Conservation (phyloP, 768 basidiomycete genomes). For the Russula earlei region DNA sequence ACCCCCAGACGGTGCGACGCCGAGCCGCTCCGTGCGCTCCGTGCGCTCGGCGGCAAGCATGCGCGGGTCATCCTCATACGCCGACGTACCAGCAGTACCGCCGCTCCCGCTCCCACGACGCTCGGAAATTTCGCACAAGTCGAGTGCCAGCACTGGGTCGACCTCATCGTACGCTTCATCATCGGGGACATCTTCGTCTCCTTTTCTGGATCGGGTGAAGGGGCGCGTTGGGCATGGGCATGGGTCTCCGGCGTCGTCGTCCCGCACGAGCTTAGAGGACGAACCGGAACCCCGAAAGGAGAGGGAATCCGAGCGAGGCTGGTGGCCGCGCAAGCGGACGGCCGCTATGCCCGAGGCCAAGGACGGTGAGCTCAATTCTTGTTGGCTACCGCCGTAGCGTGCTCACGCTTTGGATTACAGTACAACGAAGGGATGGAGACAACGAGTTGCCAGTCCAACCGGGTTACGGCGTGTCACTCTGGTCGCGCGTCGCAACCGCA, state of each 20-base stretch:
- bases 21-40: slow-evolving; percentile 4
- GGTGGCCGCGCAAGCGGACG: slow-evolving; percentile 3
- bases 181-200: slow-evolving; percentile 20
- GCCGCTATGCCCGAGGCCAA: neutral
- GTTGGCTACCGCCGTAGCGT: slow-evolving; percentile 3
- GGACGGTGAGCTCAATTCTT: neutral
- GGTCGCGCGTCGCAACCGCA: slow-evolving; percentile 47
- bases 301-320: neutral
- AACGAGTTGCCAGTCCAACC: slow-evolving; percentile 1
- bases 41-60: slow-evolving; percentile 21
- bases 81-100: slow-evolving; percentile 11
- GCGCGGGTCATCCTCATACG: neutral
- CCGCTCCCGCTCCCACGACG: slow-evolving; percentile 16
- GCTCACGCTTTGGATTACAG: slow-evolving; percentile 3
- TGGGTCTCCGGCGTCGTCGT: slow-evolving; percentile 26
- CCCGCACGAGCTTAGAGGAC: slow-evolving; percentile 38
- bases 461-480: slow-evolving; percentile 39
- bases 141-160: slow-evolving; percentile 24
- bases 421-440: neutral
- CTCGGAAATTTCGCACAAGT: slow-evolving; percentile 2
- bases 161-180: slow-evolving; percentile 26
- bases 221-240: slow-evolving; percentile 22
- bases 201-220: slow-evolving; percentile 33
- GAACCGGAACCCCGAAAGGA: slow-evolving; percentile 14
- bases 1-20: neutral